A percentile compares a stretch with the other conserved stretches of the same genome.
phyloP scores from a whole-genome alignment of 2,329 filamentous ascomycete genomes.

The Podosphaera fusca region DNA sequence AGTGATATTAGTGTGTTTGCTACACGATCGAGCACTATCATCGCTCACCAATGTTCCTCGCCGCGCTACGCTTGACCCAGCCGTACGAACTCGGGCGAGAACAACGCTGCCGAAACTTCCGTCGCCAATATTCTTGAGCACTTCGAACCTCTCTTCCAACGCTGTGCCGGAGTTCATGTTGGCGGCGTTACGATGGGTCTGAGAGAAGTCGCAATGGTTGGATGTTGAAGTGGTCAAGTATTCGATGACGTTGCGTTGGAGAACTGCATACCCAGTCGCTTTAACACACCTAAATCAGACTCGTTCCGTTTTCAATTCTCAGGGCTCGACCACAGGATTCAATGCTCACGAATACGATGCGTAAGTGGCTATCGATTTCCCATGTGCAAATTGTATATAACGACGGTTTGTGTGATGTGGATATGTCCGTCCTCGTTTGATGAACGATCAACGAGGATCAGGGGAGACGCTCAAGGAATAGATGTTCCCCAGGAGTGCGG shows the following conservation, averaged over 20 bases:
- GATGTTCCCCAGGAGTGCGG: conserved; percentile 10
- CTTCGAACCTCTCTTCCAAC: conserved; percentile 86
- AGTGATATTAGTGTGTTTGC: conserved; percentile 4
- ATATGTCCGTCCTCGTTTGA: neutral
- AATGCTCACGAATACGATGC: too few relatives aligned
- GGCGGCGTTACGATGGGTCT: conserved; percentile 37
- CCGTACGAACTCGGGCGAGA: conserved; percentile 72
- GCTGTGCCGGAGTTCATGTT: conserved; percentile 24
- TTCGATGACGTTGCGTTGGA: conserved; percentile 2
- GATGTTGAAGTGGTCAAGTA: conserved; percentile 5
- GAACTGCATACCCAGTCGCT: neutral
- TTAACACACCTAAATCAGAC: neutral
- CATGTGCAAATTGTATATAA: neutral
- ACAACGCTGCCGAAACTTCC: conserved; percentile 95
- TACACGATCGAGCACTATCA: neutral
- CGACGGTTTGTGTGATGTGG: neutral
- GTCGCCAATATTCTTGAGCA: conserved; percentile 95
- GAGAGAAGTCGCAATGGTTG: conserved; percentile 54
- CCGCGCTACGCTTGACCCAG: conserved; percentile 69
- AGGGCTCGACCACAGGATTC: too few relatives aligned
- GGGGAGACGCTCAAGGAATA: neutral
- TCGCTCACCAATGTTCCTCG: conserved; percentile 71
- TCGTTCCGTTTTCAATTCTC: too few relatives aligned
- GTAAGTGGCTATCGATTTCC: too few relatives aligned
- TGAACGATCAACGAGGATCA: neutral